Evolutionary conservation across 768 basidiomycete species (phyloP).

Genomic region (Chalciporus chontae): DNA sequence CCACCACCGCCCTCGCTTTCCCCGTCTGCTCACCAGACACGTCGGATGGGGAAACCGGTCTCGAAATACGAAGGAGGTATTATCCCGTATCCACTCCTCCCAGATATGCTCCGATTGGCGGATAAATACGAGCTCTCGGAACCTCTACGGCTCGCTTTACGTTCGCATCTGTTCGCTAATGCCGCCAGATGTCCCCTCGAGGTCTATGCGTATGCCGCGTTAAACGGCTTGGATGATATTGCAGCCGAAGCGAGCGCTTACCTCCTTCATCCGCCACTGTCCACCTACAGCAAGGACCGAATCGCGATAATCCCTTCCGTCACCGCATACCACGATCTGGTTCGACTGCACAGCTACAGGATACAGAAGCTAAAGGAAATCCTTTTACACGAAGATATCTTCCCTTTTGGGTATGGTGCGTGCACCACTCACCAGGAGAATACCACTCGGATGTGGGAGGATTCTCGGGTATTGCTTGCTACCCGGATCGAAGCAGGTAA

Average conservation of each 20-base stretch:
- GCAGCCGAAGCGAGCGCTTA: conserved; percentile 59
- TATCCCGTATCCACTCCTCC: conserved; percentile 65
- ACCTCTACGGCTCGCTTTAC: conserved; percentile 40
- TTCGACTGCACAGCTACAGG: conserved; percentile 56
- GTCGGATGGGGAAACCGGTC: conserved; percentile 31
- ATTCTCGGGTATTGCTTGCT: conserved; percentile 42
- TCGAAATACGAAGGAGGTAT: conserved; percentile 38
- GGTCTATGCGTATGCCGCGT: conserved; percentile 57
- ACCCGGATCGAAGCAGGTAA: conserved; percentile 53
- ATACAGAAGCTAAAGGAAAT: conserved; percentile 49
- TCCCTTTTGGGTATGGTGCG: conserved; percentile 68
- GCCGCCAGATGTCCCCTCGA: conserved; percentile 48
- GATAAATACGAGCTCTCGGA: conserved; percentile 65
- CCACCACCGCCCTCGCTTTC: conserved; percentile 42
- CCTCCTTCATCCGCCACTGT: conserved; percentile 50
- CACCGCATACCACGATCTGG: conserved; percentile 60
- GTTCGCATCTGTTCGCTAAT: conserved; percentile 53
- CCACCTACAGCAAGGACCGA: conserved; percentile 48
- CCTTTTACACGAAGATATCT: conserved; percentile 57
- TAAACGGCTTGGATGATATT: conserved; percentile 40
- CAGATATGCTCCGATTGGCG: conserved; percentile 50
- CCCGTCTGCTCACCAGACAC: conserved; percentile 23
- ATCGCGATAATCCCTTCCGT: conserved; percentile 54
- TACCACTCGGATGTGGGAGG: conserved; percentile 49
- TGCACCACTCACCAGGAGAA: conserved; percentile 50